These are phyloP conservation scores for Lasiosphaeria miniovina DNA, from an alignment of 495 filamentous ascomycete genomes.

Conservation along the genomic window DNA sequence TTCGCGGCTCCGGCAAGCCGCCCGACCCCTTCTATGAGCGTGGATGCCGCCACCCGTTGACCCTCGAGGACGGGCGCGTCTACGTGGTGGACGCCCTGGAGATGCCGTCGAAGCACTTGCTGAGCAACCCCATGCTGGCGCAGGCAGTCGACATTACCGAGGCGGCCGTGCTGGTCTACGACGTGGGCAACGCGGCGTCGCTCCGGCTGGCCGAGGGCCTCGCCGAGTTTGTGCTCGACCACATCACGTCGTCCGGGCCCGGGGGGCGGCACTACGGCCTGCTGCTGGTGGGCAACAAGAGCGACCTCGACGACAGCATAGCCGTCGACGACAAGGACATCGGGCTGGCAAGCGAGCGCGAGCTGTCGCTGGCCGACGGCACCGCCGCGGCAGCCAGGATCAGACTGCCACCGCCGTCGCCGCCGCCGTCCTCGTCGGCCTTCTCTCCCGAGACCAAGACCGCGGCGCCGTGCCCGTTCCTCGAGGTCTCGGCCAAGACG, in stretches of 20 bases:
- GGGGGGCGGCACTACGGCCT: slow-evolving; percentile 30
- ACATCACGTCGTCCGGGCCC: slow-evolving; percentile 10
- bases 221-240: slow-evolving; percentile 29
- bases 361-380: slow-evolving; percentile 29
- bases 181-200: slow-evolving; percentile 33
- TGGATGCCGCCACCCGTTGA: slow-evolving; percentile 33
- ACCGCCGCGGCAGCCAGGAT: slow-evolving; percentile 23
- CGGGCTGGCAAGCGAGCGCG: slow-evolving; percentile 15
- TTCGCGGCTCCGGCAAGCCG: slow-evolving; percentile 20
- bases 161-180: slow-evolving; percentile 40
- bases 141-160: slow-evolving; percentile 41
- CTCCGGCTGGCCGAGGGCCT: slow-evolving; percentile 29
- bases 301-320: slow-evolving; percentile 25
- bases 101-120: slow-evolving; percentile 35
- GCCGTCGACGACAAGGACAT: slow-evolving; percentile 20
- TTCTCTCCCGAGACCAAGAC: slow-evolving; percentile 8
- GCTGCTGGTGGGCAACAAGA: slow-evolving; percentile 38
- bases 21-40: slow-evolving; percentile 29
- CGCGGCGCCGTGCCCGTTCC: slow-evolving; percentile 14
- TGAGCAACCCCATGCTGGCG: slow-evolving; percentile 29
- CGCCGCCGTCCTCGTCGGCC: slow-evolving; percentile 21
- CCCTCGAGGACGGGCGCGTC: slow-evolving; percentile 19
- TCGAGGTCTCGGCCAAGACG: slow-evolving; percentile 40
- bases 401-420: slow-evolving; percentile 24
- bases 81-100: slow-evolving; percentile 42